phyloP scores from a whole-genome alignment of 1,139 yeast genomes.

The Citeromyces hawaiiensis region DNA sequence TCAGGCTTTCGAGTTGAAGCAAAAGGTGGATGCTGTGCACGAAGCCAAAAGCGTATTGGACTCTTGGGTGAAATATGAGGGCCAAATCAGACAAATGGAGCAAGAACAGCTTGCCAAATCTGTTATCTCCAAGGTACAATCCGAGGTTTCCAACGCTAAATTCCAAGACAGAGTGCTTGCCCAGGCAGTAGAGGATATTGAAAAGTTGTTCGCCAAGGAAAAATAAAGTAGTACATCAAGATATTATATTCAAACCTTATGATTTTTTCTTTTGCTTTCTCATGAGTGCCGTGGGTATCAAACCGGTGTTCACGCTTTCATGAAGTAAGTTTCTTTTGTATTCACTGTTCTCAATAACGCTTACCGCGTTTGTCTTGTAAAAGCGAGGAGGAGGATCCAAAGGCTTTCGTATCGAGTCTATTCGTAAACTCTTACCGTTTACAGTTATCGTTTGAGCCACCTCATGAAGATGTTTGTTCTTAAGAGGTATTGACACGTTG shows the following conservation, averaged over 20 bases:
- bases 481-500: conserved; percentile 11
- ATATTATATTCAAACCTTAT: conserved; percentile 3
- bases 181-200: conserved; percentile 87
- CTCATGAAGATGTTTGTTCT: conserved; percentile 1
- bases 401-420: conserved; percentile 12
- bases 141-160: conserved; percentile 75
- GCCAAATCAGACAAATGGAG: conserved; percentile 91
- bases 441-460: conserved; percentile 1
- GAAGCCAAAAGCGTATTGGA: conserved; percentile 95
- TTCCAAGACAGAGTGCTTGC: conserved; percentile 88
- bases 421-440: neutral
- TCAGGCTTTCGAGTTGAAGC: conserved; percentile 83
- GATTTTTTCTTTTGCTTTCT: conserved; percentile 1
- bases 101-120: conserved; percentile 83
- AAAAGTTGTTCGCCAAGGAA: conserved; percentile 51
- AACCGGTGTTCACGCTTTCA: conserved; percentile 5
- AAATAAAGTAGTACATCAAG: conserved; percentile 10
- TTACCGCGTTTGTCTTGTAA: conserved; percentile 12
- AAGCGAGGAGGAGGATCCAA: conserved; percentile 16
- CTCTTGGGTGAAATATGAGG: conserved; percentile 98
- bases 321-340: conserved; percentile 4
- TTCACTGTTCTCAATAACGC: conserved; percentile 6
- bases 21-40: conserved; percentile 69
- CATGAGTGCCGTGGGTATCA: conserved; percentile 9
- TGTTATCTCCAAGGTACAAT: conserved; percentile 79